A percentile compares a stretch with the other conserved stretches of the same genome.
Conservation (phyloP, 2,329 filamentous ascomycete genomes). For the Talaromyces sp. region DNA sequence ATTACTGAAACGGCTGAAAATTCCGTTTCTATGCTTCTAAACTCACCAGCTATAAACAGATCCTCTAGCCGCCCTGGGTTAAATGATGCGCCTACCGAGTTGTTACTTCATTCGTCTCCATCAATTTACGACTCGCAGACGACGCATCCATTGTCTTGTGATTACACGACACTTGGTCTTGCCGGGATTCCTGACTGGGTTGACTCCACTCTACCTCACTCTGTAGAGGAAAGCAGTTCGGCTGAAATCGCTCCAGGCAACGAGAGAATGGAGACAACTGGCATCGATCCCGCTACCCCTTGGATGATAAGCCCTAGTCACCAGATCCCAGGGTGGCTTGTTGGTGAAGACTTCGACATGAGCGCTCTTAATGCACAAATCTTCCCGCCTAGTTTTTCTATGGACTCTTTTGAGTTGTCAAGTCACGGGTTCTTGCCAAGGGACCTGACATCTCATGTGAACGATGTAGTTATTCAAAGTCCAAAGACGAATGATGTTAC, state of each 20-base stretch:
- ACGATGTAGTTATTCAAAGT: not conserved
- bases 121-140: not conserved
- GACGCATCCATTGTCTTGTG: not conserved
- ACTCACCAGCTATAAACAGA: not conserved
- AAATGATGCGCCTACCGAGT: not conserved
- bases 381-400: conserved; percentile 3
- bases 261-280: not conserved
- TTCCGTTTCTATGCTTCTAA: not conserved
- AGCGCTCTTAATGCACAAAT: conserved; percentile 15
- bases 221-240: not conserved
- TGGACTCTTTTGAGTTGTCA: not conserved
- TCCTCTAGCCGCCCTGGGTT: not conserved
- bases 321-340: conserved; percentile 16
- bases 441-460: not conserved
- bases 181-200: not conserved
- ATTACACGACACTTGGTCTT: not conserved
- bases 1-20: not conserved
- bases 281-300: not conserved
- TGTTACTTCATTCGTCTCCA: not conserved
- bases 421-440: not conserved
- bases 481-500: not conserved
- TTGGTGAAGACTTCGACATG: conserved; percentile 18
- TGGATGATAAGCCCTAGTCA: conserved; percentile 8
- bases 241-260: not conserved
- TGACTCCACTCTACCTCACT: not conserved